These are phyloP conservation scores for Talaromyces trachyspermus DNA, from an alignment of 495 filamentous ascomycete species.

Conservation along the genomic window DNA sequence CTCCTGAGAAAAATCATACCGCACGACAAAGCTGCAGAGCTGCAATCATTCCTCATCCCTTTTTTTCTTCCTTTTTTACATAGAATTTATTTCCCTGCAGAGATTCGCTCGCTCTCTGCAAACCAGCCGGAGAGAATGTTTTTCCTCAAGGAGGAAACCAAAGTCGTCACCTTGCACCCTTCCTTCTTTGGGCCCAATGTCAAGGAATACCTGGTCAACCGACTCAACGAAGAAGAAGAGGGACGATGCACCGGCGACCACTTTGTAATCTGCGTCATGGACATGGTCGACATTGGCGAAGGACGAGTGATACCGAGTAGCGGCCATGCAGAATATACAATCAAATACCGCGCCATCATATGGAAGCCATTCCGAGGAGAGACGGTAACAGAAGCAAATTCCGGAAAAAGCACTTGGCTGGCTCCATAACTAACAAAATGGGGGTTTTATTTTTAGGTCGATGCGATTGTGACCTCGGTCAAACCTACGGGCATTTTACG, in stretches of 20 bases:
- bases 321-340: conserved; percentile 87
- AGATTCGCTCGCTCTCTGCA: conserved; percentile 4
- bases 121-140: conserved; percentile 58
- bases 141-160: conserved; percentile 93
- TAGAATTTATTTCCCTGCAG: too few relatives aligned
- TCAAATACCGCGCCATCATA: conserved; percentile 90
- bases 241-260: conserved; percentile 87
- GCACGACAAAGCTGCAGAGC: too few relatives aligned
- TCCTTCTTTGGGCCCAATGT: conserved; percentile 93
- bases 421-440: neutral
- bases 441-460: conserved; percentile 51
- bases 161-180: conserved; percentile 85
- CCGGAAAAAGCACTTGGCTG: too few relatives aligned
- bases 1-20: too few relatives aligned
- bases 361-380: conserved; percentile 97
- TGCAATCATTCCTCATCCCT: too few relatives aligned
- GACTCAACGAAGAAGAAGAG: conserved; percentile 86
- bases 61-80: too few relatives aligned
- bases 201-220: conserved; percentile 76
- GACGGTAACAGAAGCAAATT: too few relatives aligned
- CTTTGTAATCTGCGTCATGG: conserved; percentile 95
- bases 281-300: conserved; percentile 84
- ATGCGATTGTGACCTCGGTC: conserved; percentile 83
- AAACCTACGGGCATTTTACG: conserved; percentile 90
- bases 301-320: conserved; percentile 85